These are phyloP conservation scores for Ligustrum vulgare DNA, from an alignment of 257 asterid genomes.

Conservation along the genomic window DNA sequence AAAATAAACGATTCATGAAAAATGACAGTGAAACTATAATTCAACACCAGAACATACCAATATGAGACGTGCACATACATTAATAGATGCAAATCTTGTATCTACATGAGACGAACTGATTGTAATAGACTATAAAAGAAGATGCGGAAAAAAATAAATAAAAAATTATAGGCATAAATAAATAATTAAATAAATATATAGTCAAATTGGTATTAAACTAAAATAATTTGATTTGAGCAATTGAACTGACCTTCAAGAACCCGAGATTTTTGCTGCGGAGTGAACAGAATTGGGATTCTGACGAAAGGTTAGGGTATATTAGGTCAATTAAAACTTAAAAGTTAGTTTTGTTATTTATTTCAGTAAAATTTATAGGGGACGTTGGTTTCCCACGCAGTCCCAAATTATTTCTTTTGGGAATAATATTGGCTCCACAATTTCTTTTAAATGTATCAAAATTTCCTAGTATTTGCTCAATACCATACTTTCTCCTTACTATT, in stretches of 20 bases:
- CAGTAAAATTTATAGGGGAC: too few species aligned
- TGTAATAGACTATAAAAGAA: background rate
- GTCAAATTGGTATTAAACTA: background rate
- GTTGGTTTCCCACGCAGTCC: too few species aligned
- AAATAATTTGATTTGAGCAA: background rate
- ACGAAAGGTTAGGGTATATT: constrained; percentile 26
- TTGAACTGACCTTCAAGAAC: constrained; percentile 24
- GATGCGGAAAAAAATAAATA: background rate
- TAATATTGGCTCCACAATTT: too few species aligned
- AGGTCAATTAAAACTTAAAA: constrained; percentile 25
- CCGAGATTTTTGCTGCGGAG: constrained; percentile 13
- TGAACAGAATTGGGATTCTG: constrained; percentile 29
- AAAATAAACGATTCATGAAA: background rate
- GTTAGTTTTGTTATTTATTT: constrained; percentile 23
- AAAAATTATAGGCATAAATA: background rate
- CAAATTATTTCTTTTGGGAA: too few species aligned
- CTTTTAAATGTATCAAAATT: too few species aligned
- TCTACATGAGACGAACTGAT: background rate
- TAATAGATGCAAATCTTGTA: background rate
- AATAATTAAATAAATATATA: too few species aligned
- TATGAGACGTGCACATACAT: background rate
- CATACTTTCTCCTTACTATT: too few species aligned
- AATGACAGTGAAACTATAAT: background rate
- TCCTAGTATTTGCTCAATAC: too few species aligned
- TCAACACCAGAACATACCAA: background rate